These are phyloP conservation scores for Saturnispora dispora DNA, from an alignment of 805 yeast genomes.

Conservation along the genomic window DNA sequence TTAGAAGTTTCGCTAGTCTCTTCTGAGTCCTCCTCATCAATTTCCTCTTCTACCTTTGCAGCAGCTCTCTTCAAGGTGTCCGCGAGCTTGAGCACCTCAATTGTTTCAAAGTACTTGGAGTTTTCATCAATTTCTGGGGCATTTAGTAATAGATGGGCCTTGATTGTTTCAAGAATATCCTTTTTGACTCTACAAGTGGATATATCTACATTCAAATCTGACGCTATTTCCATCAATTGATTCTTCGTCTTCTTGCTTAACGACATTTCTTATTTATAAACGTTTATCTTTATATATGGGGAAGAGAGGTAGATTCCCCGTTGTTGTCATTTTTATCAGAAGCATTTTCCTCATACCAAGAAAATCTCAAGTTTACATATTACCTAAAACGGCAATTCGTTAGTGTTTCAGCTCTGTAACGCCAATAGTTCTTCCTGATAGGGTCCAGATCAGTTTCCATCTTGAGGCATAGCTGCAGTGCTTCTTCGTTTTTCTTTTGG, in stretches of 20 bases:
- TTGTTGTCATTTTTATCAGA: not conserved
- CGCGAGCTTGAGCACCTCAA: constrained; percentile 10
- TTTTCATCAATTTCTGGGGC: constrained; percentile 16
- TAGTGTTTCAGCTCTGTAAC: constrained; percentile 6
- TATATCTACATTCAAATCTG: constrained; percentile 20
- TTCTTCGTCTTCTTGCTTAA: constrained; percentile 23
- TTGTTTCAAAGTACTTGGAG: constrained; percentile 24
- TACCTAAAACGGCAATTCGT: constrained; percentile 6
- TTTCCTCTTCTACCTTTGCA: constrained; percentile 64
- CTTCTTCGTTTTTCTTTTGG: constrained; percentile 25
- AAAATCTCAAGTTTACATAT: constrained; percentile 3
- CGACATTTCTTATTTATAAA: not conserved
- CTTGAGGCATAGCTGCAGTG: constrained; percentile 39
- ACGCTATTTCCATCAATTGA: constrained; percentile 26
- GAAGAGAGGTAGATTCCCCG: not conserved
- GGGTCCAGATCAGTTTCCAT: constrained; percentile 34
- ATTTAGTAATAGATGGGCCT: constrained; percentile 18
- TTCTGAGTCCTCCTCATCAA: not conserved
- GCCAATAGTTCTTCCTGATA: constrained; percentile 27
- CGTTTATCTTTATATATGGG: not conserved
- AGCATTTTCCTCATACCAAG: not conserved
- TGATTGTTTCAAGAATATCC: constrained; percentile 20
- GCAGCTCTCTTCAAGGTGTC: constrained; percentile 8
- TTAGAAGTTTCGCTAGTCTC: not conserved
- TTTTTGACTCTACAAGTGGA: constrained; percentile 22